Evolutionary conservation across 306 rosid genomes (phyloP).

Genomic region (Psophocarpus tetragonolobus): DNA sequence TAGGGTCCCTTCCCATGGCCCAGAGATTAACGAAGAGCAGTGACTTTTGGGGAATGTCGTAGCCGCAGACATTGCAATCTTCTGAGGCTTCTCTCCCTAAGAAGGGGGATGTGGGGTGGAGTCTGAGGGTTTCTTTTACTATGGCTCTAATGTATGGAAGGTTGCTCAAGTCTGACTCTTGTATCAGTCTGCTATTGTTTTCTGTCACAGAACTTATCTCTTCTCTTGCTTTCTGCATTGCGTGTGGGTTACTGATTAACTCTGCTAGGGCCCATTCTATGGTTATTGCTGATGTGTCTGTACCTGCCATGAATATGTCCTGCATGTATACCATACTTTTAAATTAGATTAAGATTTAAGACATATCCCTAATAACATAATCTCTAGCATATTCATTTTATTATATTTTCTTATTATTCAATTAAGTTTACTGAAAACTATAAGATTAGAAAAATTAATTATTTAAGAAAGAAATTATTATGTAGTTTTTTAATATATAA

Average conservation of each 20-base stretch:
- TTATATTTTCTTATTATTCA: too few relatives aligned
- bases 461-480: too few relatives aligned
- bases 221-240: conserved; percentile 66
- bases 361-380: too few relatives aligned
- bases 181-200: conserved; percentile 43
- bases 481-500: too few relatives aligned
- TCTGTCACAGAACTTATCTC: conserved; percentile 51
- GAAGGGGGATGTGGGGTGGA: conserved; percentile 70
- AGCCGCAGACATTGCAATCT: conserved; percentile 40
- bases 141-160: conserved; percentile 69
- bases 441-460: too few relatives aligned
- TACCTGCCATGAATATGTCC: conserved; percentile 63
- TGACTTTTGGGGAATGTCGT: conserved; percentile 59
- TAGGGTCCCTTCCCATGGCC: conserved; percentile 68
- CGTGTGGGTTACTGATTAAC: conserved; percentile 60
- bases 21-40: conserved; percentile 55
- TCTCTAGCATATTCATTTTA: too few relatives aligned
- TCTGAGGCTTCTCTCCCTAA: conserved; percentile 52
- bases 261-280: conserved; percentile 60
- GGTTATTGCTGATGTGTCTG: conserved; percentile 49
- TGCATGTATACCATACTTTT: not conserved
- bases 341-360: too few relatives aligned
- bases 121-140: conserved; percentile 73
- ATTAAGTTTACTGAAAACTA: too few relatives aligned
- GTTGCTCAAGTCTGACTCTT: conserved; percentile 60